These are phyloP conservation scores for Roridomyces roridus DNA, from an alignment of 768 basidiomycete species.

Conservation along the genomic window DNA sequence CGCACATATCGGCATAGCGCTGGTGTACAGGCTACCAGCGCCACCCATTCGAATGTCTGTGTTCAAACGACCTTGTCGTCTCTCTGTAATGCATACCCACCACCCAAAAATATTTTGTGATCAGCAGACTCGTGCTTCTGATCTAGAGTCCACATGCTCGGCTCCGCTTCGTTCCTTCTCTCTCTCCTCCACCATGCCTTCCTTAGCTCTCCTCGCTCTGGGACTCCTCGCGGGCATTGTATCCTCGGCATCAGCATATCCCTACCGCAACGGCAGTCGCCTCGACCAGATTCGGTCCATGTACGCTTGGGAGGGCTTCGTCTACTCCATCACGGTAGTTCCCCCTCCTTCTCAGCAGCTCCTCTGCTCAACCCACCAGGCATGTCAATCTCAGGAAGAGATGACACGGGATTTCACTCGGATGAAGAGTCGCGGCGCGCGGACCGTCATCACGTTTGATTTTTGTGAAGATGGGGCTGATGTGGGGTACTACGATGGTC, in stretches of 20 bases:
- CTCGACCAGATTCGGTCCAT: constrained; percentile 18
- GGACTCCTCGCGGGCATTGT: background rate
- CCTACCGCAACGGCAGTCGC: constrained; percentile 12
- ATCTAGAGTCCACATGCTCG: too few relatives aligned
- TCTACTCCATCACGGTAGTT: constrained; percentile 20
- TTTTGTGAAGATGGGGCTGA: constrained; percentile 23
- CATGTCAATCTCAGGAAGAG: constrained; percentile 15
- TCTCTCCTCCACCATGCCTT: too few relatives aligned
- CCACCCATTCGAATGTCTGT: too few relatives aligned
- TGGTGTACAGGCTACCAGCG: too few relatives aligned
- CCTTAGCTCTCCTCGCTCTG: too few relatives aligned
- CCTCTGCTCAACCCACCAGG: constrained; percentile 1
- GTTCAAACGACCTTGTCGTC: too few relatives aligned
- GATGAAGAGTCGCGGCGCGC: constrained; percentile 21
- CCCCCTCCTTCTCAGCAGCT: background rate
- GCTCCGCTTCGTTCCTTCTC: too few relatives aligned
- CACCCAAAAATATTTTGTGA: too few relatives aligned
- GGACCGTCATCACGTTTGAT: constrained; percentile 24
- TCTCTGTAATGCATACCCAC: too few relatives aligned
- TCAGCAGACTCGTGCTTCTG: too few relatives aligned
- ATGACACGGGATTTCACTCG: constrained; percentile 18
- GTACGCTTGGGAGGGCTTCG: constrained; percentile 26
- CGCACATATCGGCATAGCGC: too few relatives aligned
- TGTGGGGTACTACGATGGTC: constrained; percentile 21
- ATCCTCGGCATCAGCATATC: constrained; percentile 1